phyloP scores from a whole-genome alignment of 2,329 filamentous ascomycete species.

The Colletotrichum paranaense region DNA sequence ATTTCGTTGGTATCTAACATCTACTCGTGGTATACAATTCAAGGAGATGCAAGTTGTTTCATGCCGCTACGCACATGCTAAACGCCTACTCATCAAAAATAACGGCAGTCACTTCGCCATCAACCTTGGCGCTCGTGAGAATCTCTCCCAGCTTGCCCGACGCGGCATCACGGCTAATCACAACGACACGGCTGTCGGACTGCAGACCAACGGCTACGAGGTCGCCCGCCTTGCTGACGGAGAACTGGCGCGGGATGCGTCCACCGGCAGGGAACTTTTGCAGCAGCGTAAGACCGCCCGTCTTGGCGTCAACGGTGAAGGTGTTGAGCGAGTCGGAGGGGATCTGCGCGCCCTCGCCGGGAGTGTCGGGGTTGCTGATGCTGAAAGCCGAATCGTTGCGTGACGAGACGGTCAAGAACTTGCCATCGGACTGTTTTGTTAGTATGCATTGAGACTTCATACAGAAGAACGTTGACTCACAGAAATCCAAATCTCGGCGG shows the following conservation, averaged over 20 bases:
- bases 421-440: slow-evolving; percentile 63
- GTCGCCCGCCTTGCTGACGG: slow-evolving; percentile 71
- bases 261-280: slow-evolving; percentile 74
- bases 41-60: too few relatives aligned
- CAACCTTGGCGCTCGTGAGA: slow-evolving; percentile 54
- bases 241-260: slow-evolving; percentile 73
- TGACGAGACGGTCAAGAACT: slow-evolving; percentile 75
- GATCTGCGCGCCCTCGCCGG: slow-evolving; percentile 50
- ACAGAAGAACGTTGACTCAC: slow-evolving; percentile 54
- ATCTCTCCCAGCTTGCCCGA: slow-evolving; percentile 67
- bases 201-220: slow-evolving; percentile 76
- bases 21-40: neutral
- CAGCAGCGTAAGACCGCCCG: slow-evolving; percentile 66
- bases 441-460: neutral
- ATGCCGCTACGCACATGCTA: neutral
- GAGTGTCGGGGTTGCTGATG: slow-evolving; percentile 57
- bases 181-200: slow-evolving; percentile 66
- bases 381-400: slow-evolving; percentile 69
- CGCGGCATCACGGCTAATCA: slow-evolving; percentile 69
- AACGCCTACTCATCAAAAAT: slow-evolving; percentile 57
- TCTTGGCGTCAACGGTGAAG: slow-evolving; percentile 64
- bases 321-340: slow-evolving; percentile 73
- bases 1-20: neutral
- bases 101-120: slow-evolving; percentile 57
- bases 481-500: slow-evolving; percentile 68